Percentiles rank a stretch among this genome's conserved stretches.
These are phyloP conservation scores for Phragmites australis DNA, from an alignment of 176 grass and related monocot species.

Conservation along the genomic window DNA sequence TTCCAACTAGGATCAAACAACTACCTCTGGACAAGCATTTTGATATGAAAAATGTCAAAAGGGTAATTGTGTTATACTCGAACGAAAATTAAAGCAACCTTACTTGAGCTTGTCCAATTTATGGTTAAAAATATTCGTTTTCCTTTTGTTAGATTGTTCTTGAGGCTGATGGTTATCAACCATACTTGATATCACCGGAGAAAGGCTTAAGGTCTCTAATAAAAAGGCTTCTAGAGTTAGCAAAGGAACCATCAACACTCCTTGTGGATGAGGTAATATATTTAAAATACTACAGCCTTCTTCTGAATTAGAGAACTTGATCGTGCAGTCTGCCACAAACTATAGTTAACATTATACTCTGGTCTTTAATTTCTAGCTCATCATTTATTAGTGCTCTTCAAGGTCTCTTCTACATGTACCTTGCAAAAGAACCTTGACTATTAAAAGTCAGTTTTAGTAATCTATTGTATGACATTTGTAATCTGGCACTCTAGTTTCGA, in stretches of 20 bases:
- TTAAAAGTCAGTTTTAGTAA: neutral
- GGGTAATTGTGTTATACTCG: slow-evolving; percentile 48
- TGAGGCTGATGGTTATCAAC: slow-evolving; percentile 86
- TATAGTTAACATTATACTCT: neutral
- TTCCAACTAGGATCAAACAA: slow-evolving; percentile 81
- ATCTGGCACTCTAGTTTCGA: neutral
- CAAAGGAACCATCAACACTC: slow-evolving; percentile 78
- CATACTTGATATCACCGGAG: slow-evolving; percentile 84
- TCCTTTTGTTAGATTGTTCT: slow-evolving; percentile 65
- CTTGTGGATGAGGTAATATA: slow-evolving; percentile 85
- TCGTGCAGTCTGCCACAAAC: neutral
- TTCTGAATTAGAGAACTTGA: neutral
- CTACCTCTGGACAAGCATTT: slow-evolving; percentile 84
- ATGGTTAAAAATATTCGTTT: slow-evolving; percentile 7
- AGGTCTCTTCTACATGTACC: neutral
- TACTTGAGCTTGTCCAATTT: slow-evolving; percentile 19
- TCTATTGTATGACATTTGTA: neutral
- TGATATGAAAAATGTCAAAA: slow-evolving; percentile 95
- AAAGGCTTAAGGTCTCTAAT: slow-evolving; percentile 82
- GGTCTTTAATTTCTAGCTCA: neutral
- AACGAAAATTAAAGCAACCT: neutral
- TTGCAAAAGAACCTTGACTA: neutral
- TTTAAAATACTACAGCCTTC: neutral
- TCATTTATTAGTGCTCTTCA: neutral
- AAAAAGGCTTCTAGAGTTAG: slow-evolving; percentile 73